phyloP scores from a whole-genome alignment of 129 eudicot species.

The Erigeron canadensis region DNA sequence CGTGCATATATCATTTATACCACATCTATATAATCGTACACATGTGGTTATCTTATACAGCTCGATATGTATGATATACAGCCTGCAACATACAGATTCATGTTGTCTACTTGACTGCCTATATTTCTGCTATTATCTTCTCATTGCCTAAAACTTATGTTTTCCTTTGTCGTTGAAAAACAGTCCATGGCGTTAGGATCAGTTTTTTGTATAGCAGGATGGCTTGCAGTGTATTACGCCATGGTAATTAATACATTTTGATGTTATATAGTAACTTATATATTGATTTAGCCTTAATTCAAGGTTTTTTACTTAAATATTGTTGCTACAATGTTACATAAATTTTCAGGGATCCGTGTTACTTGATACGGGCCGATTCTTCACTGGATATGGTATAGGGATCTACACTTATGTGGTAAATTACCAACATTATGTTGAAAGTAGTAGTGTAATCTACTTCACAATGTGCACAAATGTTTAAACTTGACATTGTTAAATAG shows the following conservation, averaged over 20 bases:
- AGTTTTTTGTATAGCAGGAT: slow-evolving; percentile 67
- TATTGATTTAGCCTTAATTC: neutral
- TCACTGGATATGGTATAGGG: slow-evolving; percentile 85
- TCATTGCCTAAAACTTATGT: neutral
- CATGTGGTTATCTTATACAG: slow-evolving; percentile 27
- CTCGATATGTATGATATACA: slow-evolving; percentile 8
- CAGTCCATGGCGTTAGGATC: slow-evolving; percentile 87
- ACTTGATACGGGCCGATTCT: slow-evolving; percentile 73
- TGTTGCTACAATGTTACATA: slow-evolving; percentile 14
- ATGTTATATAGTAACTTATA: neutral
- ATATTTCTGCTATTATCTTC: neutral
- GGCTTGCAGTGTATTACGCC: slow-evolving; percentile 75
- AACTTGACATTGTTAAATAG: slow-evolving; percentile 25
- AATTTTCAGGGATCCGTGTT: slow-evolving; percentile 56
- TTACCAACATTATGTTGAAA: slow-evolving; percentile 1
- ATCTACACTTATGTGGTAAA: slow-evolving; percentile 71
- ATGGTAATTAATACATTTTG: slow-evolving; percentile 34
- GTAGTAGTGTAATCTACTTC: neutral
- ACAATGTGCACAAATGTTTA: slow-evolving; percentile 12
- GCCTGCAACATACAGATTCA: neutral
- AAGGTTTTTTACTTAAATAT: neutral
- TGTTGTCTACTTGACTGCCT: neutral
- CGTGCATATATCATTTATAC: neutral
- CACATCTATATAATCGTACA: neutral
- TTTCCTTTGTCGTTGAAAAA: slow-evolving; percentile 14